Evolutionary conservation across 1,284 basidiomycete genomes (phyloP).

Genomic region (Mycena sp.): DNA sequence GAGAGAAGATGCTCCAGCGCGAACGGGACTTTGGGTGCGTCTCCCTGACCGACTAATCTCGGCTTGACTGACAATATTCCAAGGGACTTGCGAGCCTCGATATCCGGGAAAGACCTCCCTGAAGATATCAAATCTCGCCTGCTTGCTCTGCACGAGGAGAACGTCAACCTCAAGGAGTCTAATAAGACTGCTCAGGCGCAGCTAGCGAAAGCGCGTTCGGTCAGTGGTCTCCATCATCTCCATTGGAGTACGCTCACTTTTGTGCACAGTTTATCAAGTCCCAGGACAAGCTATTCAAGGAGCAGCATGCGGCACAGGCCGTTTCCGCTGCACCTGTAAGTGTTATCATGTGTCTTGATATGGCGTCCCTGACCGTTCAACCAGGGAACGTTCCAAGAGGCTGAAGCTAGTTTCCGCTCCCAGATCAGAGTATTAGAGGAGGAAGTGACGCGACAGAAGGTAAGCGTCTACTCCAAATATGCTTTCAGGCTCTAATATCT

Average conservation of each 20-base stretch:
- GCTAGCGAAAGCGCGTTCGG: slow-evolving; percentile 82
- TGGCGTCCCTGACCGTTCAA: slow-evolving; percentile 36
- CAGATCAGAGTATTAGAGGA: slow-evolving; percentile 79
- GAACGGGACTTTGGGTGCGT: slow-evolving; percentile 82
- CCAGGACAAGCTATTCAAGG: slow-evolving; percentile 89
- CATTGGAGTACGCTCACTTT: background rate
- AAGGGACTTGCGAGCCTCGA: slow-evolving; percentile 74
- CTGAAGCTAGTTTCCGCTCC: slow-evolving; percentile 71
- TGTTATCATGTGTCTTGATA: slow-evolving; percentile 10
- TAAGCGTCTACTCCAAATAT: slow-evolving; percentile 35
- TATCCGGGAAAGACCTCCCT: slow-evolving; percentile 80
- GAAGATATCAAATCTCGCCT: slow-evolving; percentile 84
- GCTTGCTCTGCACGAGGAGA: slow-evolving; percentile 82
- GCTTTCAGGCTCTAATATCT: slow-evolving; percentile 10
- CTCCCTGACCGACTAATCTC: slow-evolving; percentile 6
- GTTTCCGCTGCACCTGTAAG: slow-evolving; percentile 40
- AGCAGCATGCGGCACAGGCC: slow-evolving; percentile 64
- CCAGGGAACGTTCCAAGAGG: slow-evolving; percentile 72
- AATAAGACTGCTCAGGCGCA: slow-evolving; percentile 81
- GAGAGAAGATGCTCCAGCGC: slow-evolving; percentile 84
- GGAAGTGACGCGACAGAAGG: slow-evolving; percentile 72
- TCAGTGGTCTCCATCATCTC: slow-evolving; percentile 43
- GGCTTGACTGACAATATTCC: slow-evolving; percentile 40
- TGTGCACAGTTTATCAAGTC: slow-evolving; percentile 85
- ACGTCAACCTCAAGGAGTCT: slow-evolving; percentile 75